Evolutionary conservation across 1,139 yeast genomes (phyloP).

Genomic region (Neolecta irregularis): DNA sequence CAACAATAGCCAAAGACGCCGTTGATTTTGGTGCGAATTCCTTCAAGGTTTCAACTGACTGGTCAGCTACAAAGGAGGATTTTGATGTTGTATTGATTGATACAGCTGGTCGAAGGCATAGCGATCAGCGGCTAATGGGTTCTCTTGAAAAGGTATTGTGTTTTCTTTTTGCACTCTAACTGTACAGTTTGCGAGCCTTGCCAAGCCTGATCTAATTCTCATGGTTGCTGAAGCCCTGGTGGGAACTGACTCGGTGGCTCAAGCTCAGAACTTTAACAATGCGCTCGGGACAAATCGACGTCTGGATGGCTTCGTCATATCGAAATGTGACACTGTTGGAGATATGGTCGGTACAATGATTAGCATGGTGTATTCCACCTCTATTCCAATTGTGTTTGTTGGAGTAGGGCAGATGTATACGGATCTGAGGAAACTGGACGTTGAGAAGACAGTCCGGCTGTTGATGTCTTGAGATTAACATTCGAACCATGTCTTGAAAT

Average conservation of each 20-base stretch:
- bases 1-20: constrained; percentile 88
- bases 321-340: constrained; percentile 95
- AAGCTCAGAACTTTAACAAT: constrained; percentile 79
- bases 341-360: constrained; percentile 94
- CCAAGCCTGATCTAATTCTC: constrained; percentile 86
- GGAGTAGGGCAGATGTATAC: constrained; percentile 97
- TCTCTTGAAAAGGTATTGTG: constrained; percentile 51
- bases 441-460: constrained; percentile 81
- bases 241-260: constrained; percentile 93
- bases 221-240: constrained; percentile 98
- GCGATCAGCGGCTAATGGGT: constrained; percentile 89
- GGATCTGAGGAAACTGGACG: constrained; percentile 81
- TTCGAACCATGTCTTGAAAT: no score
- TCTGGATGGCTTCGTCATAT: constrained; percentile 79
- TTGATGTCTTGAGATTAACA: constrained; percentile 41
- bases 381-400: constrained; percentile 84
- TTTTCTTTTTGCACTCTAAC: neutral
- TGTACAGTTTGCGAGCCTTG: constrained; percentile 64
- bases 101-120: constrained; percentile 95
- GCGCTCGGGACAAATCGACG: constrained; percentile 79
- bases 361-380: constrained; percentile 92
- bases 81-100: constrained; percentile 86
- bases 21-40: constrained; percentile 44
- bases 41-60: neutral
- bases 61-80: constrained; percentile 30